These are phyloP conservation scores for Protea cynaroides DNA, from an alignment of 164 flowering plant species.

Conservation along the genomic window DNA sequence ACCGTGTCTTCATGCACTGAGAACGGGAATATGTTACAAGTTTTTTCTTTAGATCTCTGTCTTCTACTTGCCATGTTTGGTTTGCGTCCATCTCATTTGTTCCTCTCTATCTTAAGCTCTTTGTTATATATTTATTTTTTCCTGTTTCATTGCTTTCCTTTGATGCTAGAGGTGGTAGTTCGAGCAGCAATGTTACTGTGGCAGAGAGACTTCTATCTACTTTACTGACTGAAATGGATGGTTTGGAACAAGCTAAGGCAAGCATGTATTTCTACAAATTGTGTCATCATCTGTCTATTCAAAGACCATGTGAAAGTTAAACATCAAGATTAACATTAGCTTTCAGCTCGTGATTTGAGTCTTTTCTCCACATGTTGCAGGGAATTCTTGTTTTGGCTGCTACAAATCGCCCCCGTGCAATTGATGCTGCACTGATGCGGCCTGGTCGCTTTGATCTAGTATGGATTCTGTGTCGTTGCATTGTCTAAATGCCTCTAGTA, in stretches of 20 bases:
- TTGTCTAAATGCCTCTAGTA: not conserved
- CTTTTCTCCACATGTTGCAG: conserved; percentile 28
- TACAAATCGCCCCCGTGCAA: conserved; percentile 87
- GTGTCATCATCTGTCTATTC: not conserved
- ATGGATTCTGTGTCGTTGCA: conserved; percentile 12
- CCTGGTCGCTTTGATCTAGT: conserved; percentile 98
- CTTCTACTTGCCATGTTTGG: not conserved
- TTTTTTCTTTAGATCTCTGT: not conserved
- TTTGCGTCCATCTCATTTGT: not conserved
- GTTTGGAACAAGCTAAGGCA: conserved; percentile 85
- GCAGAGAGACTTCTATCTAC: conserved; percentile 96
- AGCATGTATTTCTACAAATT: conserved; percentile 6
- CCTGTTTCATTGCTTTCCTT: not conserved
- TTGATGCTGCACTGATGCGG: conserved; percentile 93
- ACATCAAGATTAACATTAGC: not conserved
- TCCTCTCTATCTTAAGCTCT: not conserved
- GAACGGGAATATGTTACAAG: not conserved
- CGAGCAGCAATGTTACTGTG: conserved; percentile 47
- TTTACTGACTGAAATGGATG: conserved; percentile 96
- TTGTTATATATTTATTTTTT: no score
- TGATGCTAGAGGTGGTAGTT: conserved; percentile 54
- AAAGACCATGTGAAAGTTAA: no score
- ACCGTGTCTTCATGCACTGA: not conserved
- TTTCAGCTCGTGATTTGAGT: not conserved
- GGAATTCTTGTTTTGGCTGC: conserved; percentile 97